phyloP scores from a whole-genome alignment of 805 yeast genomes.

The Cyberlindnera mycetangii region DNA sequence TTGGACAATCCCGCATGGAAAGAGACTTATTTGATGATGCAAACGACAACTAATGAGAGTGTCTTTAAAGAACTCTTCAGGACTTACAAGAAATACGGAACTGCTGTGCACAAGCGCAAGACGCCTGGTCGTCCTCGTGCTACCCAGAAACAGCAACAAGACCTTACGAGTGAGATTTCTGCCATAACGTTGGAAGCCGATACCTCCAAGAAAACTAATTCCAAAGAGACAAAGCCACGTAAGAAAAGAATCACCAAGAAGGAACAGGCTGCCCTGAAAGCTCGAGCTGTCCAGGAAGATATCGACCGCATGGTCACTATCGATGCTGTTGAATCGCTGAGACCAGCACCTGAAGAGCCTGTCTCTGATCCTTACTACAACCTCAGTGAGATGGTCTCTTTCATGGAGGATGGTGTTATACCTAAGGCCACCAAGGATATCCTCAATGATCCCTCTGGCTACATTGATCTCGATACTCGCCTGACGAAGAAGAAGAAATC shows the following conservation, averaged over 20 bases:
- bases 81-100: constrained; percentile 3
- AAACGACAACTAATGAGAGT: constrained; percentile 6
- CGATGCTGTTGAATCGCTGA: neutral
- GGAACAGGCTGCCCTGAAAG: neutral
- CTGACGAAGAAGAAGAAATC: neutral
- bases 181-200: neutral
- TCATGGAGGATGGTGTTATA: neutral
- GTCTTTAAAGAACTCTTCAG: constrained; percentile 9
- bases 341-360: neutral
- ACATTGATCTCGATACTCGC: neutral
- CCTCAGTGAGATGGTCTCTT: neutral
- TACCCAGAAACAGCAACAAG: neutral
- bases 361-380: neutral
- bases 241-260: neutral
- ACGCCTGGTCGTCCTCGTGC: neutral
- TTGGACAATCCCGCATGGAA: constrained; percentile 16
- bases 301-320: neutral
- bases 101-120: neutral
- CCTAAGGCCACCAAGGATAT: neutral
- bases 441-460: neutral
- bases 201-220: neutral
- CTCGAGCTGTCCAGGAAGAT: neutral
- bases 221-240: neutral
- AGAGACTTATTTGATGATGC: constrained; percentile 17
- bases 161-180: neutral